Conservation (phyloP, 192 early-diverging fungal species). For the Rhizophagus clarus region DNA sequence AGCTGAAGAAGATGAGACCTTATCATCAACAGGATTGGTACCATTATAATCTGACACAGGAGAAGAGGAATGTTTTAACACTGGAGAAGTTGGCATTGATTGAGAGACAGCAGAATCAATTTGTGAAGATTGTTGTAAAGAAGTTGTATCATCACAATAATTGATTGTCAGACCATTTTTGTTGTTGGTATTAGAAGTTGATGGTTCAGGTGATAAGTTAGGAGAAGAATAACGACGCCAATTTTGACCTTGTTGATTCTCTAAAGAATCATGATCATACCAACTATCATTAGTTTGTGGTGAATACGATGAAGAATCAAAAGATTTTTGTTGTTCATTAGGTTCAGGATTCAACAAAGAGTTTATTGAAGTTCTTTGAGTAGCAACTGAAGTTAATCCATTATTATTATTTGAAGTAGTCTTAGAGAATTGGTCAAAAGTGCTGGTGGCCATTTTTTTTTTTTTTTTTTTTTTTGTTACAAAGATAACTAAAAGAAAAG, state of each 20-base stretch:
- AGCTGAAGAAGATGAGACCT: not conserved
- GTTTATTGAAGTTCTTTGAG: constrained; percentile 15
- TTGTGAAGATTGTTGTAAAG: too few species aligned
- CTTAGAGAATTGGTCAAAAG: not conserved
- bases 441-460: not conserved
- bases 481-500: not conserved
- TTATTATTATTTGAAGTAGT: too few species aligned
- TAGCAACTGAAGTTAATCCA: not conserved
- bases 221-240: constrained; percentile 25
- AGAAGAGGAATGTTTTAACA: not conserved
- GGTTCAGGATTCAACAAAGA: constrained; percentile 25
- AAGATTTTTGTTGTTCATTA: not conserved
- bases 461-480: not conserved
- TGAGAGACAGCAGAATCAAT: not conserved
- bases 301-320: too few species aligned
- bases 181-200: not conserved
- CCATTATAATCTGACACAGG: not conserved
- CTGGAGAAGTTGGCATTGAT: constrained; percentile 11
- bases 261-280: not conserved
- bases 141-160: not conserved
- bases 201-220: not conserved
- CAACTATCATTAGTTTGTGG: not conserved
- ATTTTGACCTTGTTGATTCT: constrained; percentile 5
- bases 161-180: not conserved
- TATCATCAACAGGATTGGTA: not conserved